Percentiles rank a stretch among this genome's conserved stretches.
Conservation (phyloP, 2,329 filamentous ascomycete species). For the Aspergillus fischeri region DNA sequence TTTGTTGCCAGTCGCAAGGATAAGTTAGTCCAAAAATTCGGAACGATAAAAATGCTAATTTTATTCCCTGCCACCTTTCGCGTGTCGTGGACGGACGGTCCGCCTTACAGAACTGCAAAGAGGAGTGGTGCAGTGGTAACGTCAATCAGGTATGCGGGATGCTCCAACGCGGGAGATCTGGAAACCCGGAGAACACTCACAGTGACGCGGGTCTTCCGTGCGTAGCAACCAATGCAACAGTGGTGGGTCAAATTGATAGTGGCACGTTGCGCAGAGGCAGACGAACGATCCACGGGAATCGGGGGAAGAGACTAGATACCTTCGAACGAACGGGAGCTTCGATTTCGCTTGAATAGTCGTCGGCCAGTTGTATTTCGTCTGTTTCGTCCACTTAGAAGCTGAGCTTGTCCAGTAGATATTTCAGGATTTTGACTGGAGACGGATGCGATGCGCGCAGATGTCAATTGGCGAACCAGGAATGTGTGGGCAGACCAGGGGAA, state of each 20-base stretch:
- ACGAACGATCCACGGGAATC: slow-evolving; percentile 10
- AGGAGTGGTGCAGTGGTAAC: slow-evolving; percentile 19
- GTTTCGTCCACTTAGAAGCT: not conserved
- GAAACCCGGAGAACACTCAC: slow-evolving; percentile 13
- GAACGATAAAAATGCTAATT: not conserved
- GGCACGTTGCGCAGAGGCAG: slow-evolving; percentile 27
- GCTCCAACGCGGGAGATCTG: slow-evolving; percentile 11
- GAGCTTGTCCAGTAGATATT: slow-evolving; percentile 12
- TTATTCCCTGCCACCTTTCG: slow-evolving; percentile 8
- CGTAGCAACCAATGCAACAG: slow-evolving; percentile 17
- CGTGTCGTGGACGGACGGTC: slow-evolving; percentile 7
- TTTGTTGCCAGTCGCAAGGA: slow-evolving; percentile 10
- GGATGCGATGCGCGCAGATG: slow-evolving; percentile 23
- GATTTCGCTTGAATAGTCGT: slow-evolving; percentile 15
- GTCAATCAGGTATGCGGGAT: slow-evolving; percentile 23
- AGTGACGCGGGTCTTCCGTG: slow-evolving; percentile 16
- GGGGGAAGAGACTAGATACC: slow-evolving; percentile 8
- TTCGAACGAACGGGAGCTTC: slow-evolving; percentile 2
- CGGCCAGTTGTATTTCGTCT: slow-evolving; percentile 11
- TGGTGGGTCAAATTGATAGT: slow-evolving; percentile 26
- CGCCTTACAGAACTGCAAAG: slow-evolving; percentile 12
- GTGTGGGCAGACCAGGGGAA: slow-evolving; percentile 17
- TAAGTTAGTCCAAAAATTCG: slow-evolving; percentile 1
- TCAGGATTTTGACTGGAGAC: slow-evolving; percentile 23
- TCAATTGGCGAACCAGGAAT: slow-evolving; percentile 40